Percentiles rank a stretch among this genome's conserved stretches.
phyloP scores from a whole-genome alignment of 1,284 basidiomycete species.

The Stygiomarasmius scandens region DNA sequence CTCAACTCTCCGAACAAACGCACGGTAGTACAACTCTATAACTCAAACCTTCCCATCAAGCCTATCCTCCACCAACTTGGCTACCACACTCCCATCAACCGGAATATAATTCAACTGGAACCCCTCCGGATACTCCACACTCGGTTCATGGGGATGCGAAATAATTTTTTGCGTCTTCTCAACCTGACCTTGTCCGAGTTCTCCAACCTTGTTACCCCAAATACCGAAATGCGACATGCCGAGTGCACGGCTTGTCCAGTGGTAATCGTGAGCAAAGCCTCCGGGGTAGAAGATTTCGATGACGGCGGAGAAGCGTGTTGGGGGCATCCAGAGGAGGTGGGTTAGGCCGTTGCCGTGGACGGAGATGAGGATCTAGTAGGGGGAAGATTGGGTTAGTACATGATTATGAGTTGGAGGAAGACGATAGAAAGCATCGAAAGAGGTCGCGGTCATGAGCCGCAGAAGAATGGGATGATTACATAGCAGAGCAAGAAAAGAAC shows the following conservation, averaged over 20 bases:
- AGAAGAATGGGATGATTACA: no score
- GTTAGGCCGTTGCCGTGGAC: conserved; percentile 67
- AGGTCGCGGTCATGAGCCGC: background rate
- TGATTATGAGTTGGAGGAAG: background rate
- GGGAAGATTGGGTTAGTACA: background rate
- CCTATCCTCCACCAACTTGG: conserved; percentile 45
- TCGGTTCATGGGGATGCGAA: conserved; percentile 47
- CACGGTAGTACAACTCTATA: no score
- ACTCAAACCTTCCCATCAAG: conserved; percentile 23
- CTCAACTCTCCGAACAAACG: no score
- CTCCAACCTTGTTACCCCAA: conserved; percentile 36
- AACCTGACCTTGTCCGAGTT: background rate
- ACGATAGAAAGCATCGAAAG: background rate
- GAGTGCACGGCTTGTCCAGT: conserved; percentile 59
- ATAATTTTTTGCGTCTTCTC: background rate
- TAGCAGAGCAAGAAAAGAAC: conserved; percentile 4
- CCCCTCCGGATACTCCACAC: conserved; percentile 58
- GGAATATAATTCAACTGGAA: conserved; percentile 61
- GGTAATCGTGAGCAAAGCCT: conserved; percentile 68
- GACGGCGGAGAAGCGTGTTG: conserved; percentile 51
- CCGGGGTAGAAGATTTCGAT: conserved; percentile 69
- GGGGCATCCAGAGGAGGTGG: conserved; percentile 64
- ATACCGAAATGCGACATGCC: conserved; percentile 66
- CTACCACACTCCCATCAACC: conserved; percentile 46
- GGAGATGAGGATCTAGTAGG: conserved; percentile 44